Base-by-base conservation (phyloP, 176 grass and related monocot species). In the Carex cristatella region DNA sequence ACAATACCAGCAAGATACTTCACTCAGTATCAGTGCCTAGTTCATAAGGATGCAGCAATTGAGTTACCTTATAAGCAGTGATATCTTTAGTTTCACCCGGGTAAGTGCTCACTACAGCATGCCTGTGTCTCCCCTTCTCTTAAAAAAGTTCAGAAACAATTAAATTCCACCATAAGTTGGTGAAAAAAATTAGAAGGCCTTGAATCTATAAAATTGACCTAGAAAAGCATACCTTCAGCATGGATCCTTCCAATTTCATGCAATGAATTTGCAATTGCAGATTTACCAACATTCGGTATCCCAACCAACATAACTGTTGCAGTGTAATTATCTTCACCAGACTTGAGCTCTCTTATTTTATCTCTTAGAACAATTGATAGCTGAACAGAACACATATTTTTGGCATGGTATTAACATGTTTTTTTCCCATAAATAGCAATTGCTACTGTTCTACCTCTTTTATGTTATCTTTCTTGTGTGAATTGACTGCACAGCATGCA, bases 81-180 rank as follows among this genome's bases (percentile, higher is more conserved):
- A 97, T 97, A 68, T 86, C 90, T 87, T 83, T 94, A 5, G 91
- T 97, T 87, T 94, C 94, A 76, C 94, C 94, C 42, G 94, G 94
- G 86, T 92, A 80, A 40, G 84, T 89, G 84, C 86, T 97, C 23
- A 92, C 86, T 42, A 89, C 79, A 8, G 91, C 94, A 86, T 92
- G 91, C 86, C 87, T 94, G 38, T 92, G 83, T 66, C 90, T 97
- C 74, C 94, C 90, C 85, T 94, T 94, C 79, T 97, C 94, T 97
- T 84, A 58, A 71, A 85, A 59, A 84, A 80, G 18, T 49, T 66
- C 32, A 81, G 3, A 31, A 14, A 81, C 46, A 75, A 1, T 75
- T 44, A 80, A 58, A 27, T 51, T 51, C 48, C 86, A 18, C 0
- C n/a, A 16, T 86, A 9, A 63, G 61, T 63, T 54, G 37, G 13